Conservation (phyloP, 768 basidiomycete genomes). For the Lanmaoa pseudosensibilis region DNA sequence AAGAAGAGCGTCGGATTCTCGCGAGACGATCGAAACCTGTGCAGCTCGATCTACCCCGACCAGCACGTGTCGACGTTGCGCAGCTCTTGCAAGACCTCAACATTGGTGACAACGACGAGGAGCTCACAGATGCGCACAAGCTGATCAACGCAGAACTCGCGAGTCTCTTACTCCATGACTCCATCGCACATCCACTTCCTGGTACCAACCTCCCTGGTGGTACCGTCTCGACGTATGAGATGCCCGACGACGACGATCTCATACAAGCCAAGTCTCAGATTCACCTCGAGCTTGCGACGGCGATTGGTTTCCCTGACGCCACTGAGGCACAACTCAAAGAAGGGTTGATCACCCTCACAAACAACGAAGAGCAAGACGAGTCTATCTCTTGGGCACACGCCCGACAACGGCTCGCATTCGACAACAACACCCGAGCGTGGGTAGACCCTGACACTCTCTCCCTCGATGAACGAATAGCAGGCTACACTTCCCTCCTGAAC, state of each 20-base stretch:
- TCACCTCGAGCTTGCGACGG: slow-evolving; percentile 74
- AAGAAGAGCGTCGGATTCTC: slow-evolving; percentile 76
- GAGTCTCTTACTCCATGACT: slow-evolving; percentile 80
- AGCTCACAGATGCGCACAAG: slow-evolving; percentile 50
- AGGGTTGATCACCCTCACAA: slow-evolving; percentile 63
- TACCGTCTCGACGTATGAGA: slow-evolving; percentile 62
- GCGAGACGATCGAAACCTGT: slow-evolving; percentile 81
- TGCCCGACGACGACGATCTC: slow-evolving; percentile 78
- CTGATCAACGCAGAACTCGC: slow-evolving; percentile 80
- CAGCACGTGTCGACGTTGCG: slow-evolving; percentile 75
- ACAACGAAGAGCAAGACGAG: slow-evolving; percentile 62
- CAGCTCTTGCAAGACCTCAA: slow-evolving; percentile 60
- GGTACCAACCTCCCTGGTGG: slow-evolving; percentile 80
- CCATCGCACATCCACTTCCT: slow-evolving; percentile 82
- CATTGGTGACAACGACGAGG: slow-evolving; percentile 48
- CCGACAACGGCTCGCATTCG: slow-evolving; percentile 63
- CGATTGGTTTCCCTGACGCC: slow-evolving; percentile 85
- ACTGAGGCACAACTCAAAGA: slow-evolving; percentile 75
- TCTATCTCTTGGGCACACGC: slow-evolving; percentile 69
- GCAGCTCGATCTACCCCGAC: slow-evolving; percentile 81
- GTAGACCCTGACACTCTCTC: slow-evolving; percentile 63
- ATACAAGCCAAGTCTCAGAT: slow-evolving; percentile 68
- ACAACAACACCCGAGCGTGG: slow-evolving; percentile 58
- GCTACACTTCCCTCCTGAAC: slow-evolving; percentile 61
- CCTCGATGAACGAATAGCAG: slow-evolving; percentile 57